Evolutionary conservation across 306 rosid species (phyloP).

Genomic region (Lithocarpus polystachyus): DNA sequence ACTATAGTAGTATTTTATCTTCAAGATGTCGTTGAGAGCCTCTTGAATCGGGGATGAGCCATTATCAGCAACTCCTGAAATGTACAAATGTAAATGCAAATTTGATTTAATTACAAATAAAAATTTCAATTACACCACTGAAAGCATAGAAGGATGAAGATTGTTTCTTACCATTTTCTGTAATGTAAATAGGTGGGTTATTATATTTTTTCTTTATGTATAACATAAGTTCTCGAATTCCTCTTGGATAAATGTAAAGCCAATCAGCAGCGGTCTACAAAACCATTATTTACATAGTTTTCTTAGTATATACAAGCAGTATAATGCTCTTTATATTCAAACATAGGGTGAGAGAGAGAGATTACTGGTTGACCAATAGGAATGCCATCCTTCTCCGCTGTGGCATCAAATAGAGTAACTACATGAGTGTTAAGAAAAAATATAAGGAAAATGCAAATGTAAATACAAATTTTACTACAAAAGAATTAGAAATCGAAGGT

Average conservation of each 20-base stretch:
- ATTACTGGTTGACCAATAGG: not conserved
- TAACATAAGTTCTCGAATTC: constrained; percentile 31
- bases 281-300: not conserved
- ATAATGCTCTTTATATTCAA: too few species aligned
- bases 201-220: constrained; percentile 32
- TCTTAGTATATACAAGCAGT: not conserved
- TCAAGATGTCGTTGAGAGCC: constrained; percentile 37
- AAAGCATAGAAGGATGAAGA: not conserved
- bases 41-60: constrained; percentile 30
- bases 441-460: too few species aligned
- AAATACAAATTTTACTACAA: too few species aligned
- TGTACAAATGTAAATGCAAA: not conserved
- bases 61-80: constrained; percentile 51
- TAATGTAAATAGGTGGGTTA: constrained; percentile 45
- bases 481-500: too few species aligned
- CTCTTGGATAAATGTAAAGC: constrained; percentile 54
- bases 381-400: constrained; percentile 33
- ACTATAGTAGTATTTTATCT: constrained; percentile 37
- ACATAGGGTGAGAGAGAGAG: not conserved
- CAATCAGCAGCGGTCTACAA: constrained; percentile 49
- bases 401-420: not conserved
- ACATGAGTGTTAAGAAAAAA: not conserved
- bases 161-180: constrained; percentile 52
- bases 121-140: not conserved
- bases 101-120: not conserved